Percentiles rank a stretch among this genome's conserved stretches.
Evolutionary conservation across 2,329 filamentous ascomycete species (phyloP).

Genomic region (Colletotrichum eleusines): DNA sequence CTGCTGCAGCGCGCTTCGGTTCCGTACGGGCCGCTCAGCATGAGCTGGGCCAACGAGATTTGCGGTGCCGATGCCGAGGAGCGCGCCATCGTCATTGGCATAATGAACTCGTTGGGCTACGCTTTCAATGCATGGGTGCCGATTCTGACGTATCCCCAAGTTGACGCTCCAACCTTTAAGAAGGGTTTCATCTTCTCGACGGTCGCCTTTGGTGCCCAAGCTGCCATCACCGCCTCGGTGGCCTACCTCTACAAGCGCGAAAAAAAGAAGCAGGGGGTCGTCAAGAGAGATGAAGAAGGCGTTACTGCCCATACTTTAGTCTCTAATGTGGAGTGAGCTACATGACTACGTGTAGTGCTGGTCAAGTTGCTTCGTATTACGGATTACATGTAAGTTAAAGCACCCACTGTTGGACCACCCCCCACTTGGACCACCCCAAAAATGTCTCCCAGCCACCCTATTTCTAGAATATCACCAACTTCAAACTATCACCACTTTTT

Average conservation of each 20-base stretch:
- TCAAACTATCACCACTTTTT: too few species aligned
- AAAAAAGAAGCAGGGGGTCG: constrained; percentile 13
- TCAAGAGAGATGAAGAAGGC: constrained; percentile 15
- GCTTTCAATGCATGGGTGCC: constrained; percentile 69
- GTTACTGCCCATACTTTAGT: not conserved
- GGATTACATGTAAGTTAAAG: too few species aligned
- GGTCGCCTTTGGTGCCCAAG: constrained; percentile 28
- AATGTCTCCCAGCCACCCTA: too few species aligned
- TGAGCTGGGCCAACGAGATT: constrained; percentile 41
- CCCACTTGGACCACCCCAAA: too few species aligned
- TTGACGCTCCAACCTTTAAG: constrained; percentile 56
- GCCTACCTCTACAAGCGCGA: constrained; percentile 31
- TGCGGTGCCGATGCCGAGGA: constrained; percentile 36
- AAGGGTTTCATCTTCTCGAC: constrained; percentile 56
- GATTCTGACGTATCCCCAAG: constrained; percentile 62
- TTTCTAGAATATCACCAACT: too few species aligned
- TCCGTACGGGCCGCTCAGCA: constrained; percentile 32
- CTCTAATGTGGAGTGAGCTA: not conserved
- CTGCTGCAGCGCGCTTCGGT: constrained; percentile 48
- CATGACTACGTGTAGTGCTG: not conserved
- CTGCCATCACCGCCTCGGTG: constrained; percentile 15
- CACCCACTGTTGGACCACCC: too few species aligned
- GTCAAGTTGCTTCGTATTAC: not conserved
- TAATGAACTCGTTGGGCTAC: constrained; percentile 45
- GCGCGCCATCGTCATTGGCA: constrained; percentile 36